phyloP scores from a whole-genome alignment of 2,329 filamentous ascomycete genomes.

The Exophiala aquamarina region DNA sequence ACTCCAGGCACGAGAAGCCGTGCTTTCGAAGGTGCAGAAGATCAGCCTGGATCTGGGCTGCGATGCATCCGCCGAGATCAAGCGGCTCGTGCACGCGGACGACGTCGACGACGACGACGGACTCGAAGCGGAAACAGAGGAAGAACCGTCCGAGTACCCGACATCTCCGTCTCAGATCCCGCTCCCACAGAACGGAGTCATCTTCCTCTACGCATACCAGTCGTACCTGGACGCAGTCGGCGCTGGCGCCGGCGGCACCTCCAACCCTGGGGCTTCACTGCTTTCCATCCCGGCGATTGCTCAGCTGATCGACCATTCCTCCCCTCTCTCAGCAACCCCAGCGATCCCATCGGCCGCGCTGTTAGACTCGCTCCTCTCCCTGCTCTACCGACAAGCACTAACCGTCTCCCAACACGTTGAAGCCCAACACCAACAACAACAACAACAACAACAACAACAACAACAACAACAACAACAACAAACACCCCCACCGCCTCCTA shows the following conservation, averaged over 20 bases:
- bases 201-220: constrained; percentile 22
- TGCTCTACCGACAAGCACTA: constrained; percentile 18
- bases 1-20: constrained; percentile 54
- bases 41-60: constrained; percentile 16
- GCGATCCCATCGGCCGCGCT: constrained; percentile 17
- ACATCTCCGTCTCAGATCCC: constrained; percentile 28
- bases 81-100: constrained; percentile 14
- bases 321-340: constrained; percentile 20
- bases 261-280: constrained; percentile 5
- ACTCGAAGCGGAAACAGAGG: constrained; percentile 12
- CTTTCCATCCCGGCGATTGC: constrained; percentile 17
- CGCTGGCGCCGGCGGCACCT: background rate
- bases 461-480: no score
- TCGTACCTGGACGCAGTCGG: constrained; percentile 5
- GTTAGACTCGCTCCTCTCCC: constrained; percentile 20
- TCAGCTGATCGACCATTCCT: constrained; percentile 21
- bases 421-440: no score
- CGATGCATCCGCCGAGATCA: constrained; percentile 15
- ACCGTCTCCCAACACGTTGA: background rate
- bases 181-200: constrained; percentile 23
- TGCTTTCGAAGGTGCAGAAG: constrained; percentile 53
- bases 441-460: no score
- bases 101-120: constrained; percentile 6
- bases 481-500: constrained; percentile 1
- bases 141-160: constrained; percentile 27